A percentile compares a stretch with the other conserved stretches of the same genome.
Evolutionary conservation across 108 stramenopile species (phyloP).

Genomic region (Parietichytrium sp.): DNA sequence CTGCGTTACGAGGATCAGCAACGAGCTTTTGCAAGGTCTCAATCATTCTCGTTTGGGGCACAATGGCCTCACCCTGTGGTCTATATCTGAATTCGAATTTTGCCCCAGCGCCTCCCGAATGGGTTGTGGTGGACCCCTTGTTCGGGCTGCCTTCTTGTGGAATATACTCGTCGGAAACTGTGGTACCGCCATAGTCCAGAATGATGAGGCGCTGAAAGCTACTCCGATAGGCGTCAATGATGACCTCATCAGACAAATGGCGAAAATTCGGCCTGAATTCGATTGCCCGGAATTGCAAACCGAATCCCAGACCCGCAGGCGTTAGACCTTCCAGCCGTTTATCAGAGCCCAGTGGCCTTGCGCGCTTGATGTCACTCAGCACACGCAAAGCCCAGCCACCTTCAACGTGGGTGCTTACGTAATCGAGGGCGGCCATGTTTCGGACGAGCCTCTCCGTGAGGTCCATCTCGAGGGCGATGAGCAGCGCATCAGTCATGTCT

Average conservation of each 20-base stretch:
- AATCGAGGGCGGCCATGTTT: constrained; percentile 66
- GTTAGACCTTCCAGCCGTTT: constrained; percentile 43
- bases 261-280: constrained; percentile 53
- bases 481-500: constrained; percentile 33
- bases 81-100: constrained; percentile 36
- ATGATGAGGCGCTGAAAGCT: constrained; percentile 57
- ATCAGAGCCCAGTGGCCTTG: constrained; percentile 39
- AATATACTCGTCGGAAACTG: constrained; percentile 47
- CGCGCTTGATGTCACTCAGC: constrained; percentile 71
- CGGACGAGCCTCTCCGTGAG: constrained; percentile 41
- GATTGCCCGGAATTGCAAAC: constrained; percentile 79
- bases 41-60: constrained; percentile 40
- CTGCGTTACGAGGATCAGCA: constrained; percentile 59
- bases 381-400: constrained; percentile 79
- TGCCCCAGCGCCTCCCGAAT: neutral
- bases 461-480: constrained; percentile 50
- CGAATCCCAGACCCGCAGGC: constrained; percentile 85
- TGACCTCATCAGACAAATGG: constrained; percentile 42
- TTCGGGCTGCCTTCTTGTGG: neutral
- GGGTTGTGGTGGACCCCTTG: neutral
- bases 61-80: neutral
- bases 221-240: constrained; percentile 53
- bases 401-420: constrained; percentile 87
- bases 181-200: constrained; percentile 69
- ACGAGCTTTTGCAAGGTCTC: constrained; percentile 48